Percentiles rank a stretch among this genome's conserved stretches.
These are phyloP conservation scores for Cladorrhinum sp. DNA, from an alignment of 2,329 filamentous ascomycete species.

Conservation along the genomic window DNA sequence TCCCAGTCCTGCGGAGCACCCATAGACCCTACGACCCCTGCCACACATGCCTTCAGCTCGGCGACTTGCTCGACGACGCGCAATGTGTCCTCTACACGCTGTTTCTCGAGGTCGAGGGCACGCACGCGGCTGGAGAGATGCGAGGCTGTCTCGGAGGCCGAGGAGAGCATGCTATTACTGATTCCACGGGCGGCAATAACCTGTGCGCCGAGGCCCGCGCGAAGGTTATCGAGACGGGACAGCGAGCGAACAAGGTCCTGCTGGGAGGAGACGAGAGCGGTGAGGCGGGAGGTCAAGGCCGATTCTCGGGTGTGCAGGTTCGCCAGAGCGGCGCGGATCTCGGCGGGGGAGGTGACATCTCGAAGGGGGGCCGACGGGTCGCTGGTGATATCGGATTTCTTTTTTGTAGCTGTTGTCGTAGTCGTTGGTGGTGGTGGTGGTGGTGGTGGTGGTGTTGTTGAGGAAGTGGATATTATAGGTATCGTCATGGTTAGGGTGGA, in stretches of 20 bases:
- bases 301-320: conserved; percentile 74
- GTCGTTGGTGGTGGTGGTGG: conserved; percentile 16
- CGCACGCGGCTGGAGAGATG: conserved; percentile 85
- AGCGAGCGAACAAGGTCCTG: conserved; percentile 84
- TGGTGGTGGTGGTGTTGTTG: conserved; percentile 18
- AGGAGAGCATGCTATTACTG: conserved; percentile 85
- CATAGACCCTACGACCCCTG: conserved; percentile 94
- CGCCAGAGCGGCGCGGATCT: conserved; percentile 74
- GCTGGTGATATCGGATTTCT: conserved; percentile 2
- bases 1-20: conserved; percentile 98
- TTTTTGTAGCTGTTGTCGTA: conserved; percentile 14
- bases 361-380: conserved; percentile 47
- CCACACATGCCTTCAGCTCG: conserved; percentile 93
- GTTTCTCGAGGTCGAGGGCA: conserved; percentile 85
- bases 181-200: conserved; percentile 78
- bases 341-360: conserved; percentile 70
- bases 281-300: conserved; percentile 68
- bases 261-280: conserved; percentile 76
- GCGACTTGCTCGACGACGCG: conserved; percentile 93
- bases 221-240: conserved; percentile 80
- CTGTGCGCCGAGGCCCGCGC: conserved; percentile 83
- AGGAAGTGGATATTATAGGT: conserved; percentile 13
- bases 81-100: conserved; percentile 83
- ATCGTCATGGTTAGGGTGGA: conserved; percentile 14
- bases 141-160: conserved; percentile 79